Base-by-base conservation (phyloP, 331 rosid species). In the Telfairia occidentalis region DNA sequence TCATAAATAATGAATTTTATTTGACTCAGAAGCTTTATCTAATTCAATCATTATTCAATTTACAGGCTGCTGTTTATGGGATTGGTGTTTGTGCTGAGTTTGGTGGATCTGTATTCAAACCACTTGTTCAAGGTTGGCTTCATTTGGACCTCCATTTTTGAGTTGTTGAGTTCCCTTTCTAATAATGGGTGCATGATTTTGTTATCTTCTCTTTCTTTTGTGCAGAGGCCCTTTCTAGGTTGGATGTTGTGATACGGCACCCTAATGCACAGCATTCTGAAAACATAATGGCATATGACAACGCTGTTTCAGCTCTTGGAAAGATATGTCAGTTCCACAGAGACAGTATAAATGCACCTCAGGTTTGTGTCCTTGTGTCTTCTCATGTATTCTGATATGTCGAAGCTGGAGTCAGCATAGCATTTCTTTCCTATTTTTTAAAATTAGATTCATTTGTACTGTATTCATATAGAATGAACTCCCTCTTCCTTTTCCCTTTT, bases 31-130 rank as follows among this genome's bases (percentile, higher is more conserved):
- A 81, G 77, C 73, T 58, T 42, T 60, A 50, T 34, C 53, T 52
- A 63, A 28, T 34, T 75, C 63, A 26, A 67, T 54, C 9, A 50
- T 37, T 30, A 45, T 13, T 13, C 24, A 57, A 66, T 81, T 59
- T 85, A 72, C 83, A 96, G 99, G 97, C 99, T 30, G 97, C 99
- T 46, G 94, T 96, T 48, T 96, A 96, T 83, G 99, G 99, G 73
- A 96, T 96, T 9, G 99, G 99, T 80, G 99, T 96, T 53, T 96
- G 99, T 84, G 96, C 96, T 5, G 99, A 92, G 85, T 96, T 78
- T 76, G 99, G 99, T 38, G 99, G 96, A 78, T 78, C 92, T 35
- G 90, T 87, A 53, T 85, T 96, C 76, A 96, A 86, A 80, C 97
- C 91, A 70, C 89, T 96, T 12, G 89, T 96, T 76, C 93, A 96